Evolutionary conservation across 495 filamentous ascomycete species (phyloP).

Genomic region (Amorphotheca resinae): DNA sequence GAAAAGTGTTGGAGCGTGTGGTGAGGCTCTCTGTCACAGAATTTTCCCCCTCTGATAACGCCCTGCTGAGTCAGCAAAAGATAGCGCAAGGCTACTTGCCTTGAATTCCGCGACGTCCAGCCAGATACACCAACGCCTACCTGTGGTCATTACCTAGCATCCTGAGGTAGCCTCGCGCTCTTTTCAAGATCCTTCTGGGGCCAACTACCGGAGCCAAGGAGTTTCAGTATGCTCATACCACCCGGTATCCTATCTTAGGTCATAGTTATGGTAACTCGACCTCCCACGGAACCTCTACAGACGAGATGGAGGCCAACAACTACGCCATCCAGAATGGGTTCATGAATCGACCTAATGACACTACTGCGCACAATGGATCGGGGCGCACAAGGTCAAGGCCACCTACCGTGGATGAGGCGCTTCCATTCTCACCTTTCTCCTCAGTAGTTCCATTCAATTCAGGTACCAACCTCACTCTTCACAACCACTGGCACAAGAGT

Average conservation of each 20-base stretch:
- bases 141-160: no score
- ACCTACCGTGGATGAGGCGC: slow-evolving; percentile 62
- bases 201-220: no score
- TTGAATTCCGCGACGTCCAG: neutral
- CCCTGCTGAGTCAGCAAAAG: slow-evolving; percentile 5
- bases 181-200: no score
- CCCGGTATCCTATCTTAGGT: neutral
- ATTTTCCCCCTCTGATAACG: no score
- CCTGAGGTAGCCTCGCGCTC: no score
- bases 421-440: slow-evolving; percentile 85
- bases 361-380: slow-evolving; percentile 1
- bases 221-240: slow-evolving; percentile 3
- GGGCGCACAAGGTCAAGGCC: slow-evolving; percentile 14
- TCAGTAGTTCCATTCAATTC: slow-evolving; percentile 79
- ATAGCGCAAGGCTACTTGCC: neutral
- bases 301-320: slow-evolving; percentile 15
- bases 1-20: neutral
- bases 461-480: slow-evolving; percentile 36
- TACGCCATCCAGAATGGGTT: slow-evolving; percentile 10
- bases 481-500: neutral
- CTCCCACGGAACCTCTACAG: neutral
- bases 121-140: no score
- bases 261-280: slow-evolving; percentile 9
- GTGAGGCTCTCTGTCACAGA: no score
- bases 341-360: slow-evolving; percentile 11